Base-by-base conservation (phyloP, 148 eudicot genomes). In the Oxyria digyna region DNA sequence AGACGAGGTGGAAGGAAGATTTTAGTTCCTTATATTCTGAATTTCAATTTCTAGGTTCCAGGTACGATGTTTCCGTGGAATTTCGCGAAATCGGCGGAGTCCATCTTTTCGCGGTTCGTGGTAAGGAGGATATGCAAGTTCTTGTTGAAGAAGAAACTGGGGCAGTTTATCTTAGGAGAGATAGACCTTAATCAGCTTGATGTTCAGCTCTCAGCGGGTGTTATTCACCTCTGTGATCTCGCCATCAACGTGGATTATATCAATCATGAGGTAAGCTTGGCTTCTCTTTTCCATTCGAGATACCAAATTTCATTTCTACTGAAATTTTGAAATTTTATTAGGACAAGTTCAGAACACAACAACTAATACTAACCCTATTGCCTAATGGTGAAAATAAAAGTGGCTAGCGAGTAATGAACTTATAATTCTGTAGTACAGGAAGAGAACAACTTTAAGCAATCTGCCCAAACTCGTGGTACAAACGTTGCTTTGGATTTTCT, bases 161-260 rank as follows among this genome's bases (percentile, higher is more conserved):
- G 98, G 31, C 79, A 85, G 69, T 82, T 86, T 13, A 83, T 93
- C 21, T 72, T 84, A 0, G 98, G 96, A 0, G 98, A 93, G 18
- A 89, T 93, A 67, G 96, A 93, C 80, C 84, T 89, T 18, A 74
- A 93, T 46, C 95, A 93, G 72, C 96, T 93, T 46, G 98, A 93
- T 81, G 90, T 93, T 70, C 98, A 93, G 78, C 87, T 89, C 67
- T 62, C 81, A 6, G 82, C 80, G n/a, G 98, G 98, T 32, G 75
- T 83, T 0, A 71, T 93, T 74, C 85, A 82, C 78, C 91, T 93
- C 29, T 79, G 83, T 50, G 95, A 89, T 80, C 83, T 93, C 35
- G 95, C 95, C 13, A 80, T 93, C n/a, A 89, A 93, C 73, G 95
- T 89, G 26, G 91, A 93, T 63, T 84, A 76, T 49, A 37, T 93